These are phyloP conservation scores for Omphalotus olearius DNA, from an alignment of 1,284 basidiomycete genomes.

Conservation along the genomic window DNA sequence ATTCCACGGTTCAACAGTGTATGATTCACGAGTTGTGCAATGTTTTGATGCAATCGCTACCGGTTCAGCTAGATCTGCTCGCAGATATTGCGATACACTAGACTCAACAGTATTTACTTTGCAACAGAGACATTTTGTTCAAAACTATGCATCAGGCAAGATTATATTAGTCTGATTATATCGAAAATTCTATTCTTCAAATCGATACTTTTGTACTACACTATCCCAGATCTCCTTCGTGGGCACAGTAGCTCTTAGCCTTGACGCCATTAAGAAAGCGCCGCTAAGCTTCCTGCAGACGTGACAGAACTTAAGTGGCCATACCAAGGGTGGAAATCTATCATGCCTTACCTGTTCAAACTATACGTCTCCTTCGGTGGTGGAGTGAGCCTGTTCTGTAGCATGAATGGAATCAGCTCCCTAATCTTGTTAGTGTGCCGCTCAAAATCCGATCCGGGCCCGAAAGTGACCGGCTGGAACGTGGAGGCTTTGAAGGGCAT, in stretches of 20 bases:
- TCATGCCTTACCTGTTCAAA: constrained; percentile 66
- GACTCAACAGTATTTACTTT: too few relatives aligned
- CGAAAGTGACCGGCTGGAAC: constrained; percentile 70
- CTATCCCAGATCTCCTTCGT: constrained; percentile 75
- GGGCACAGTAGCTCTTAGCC: constrained; percentile 75
- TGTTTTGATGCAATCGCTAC: too few relatives aligned
- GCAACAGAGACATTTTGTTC: too few relatives aligned
- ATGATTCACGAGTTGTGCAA: too few relatives aligned
- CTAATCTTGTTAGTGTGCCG: constrained; percentile 74
- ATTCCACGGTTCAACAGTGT: too few relatives aligned
- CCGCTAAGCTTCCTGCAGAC: constrained; percentile 82
- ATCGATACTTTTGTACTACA: constrained; percentile 23
- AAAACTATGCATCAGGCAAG: too few relatives aligned
- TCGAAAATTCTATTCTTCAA: too few relatives aligned
- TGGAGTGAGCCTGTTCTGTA: constrained; percentile 84
- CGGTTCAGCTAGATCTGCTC: too few relatives aligned
- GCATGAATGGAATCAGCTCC: constrained; percentile 87
- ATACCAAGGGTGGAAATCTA: not conserved
- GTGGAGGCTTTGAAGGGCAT: constrained; percentile 71
- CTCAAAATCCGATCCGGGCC: constrained; percentile 58
- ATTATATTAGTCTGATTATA: too few relatives aligned
- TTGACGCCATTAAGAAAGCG: constrained; percentile 87
- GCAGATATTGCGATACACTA: too few relatives aligned
- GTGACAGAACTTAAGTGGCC: not conserved
- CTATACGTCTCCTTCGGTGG: constrained; percentile 95